Evolutionary conservation across 1,284 basidiomycete species (phyloP), one percentile per base, ranked within the genome.

Genomic region (Austropuccinia psidii): DNA sequence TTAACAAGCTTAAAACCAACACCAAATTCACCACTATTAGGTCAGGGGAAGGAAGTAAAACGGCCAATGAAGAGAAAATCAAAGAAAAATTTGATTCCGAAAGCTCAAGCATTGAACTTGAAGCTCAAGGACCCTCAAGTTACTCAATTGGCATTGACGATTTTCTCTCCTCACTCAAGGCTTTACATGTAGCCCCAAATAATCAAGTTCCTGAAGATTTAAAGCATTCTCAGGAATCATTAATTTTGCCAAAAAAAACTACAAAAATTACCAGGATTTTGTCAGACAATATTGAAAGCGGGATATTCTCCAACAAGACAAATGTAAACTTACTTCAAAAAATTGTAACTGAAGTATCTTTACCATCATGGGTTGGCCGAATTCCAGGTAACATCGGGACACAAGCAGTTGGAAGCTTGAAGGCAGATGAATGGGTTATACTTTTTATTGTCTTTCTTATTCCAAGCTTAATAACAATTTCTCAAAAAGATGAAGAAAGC

Each of bases 391-490:
- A 21, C 29, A 43, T 69, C n/a, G 66, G 66, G 19, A 43, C 52
- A 33, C 50, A 41, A 24, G 45, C 49, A 31, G 66, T 49, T 21
- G 52, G 66, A 8, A 69, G 47, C n/a, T 55, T 69, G 17, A 69
- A 55, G 47, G 66, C 66, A 31, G 52, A 69, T 31, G 66, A 69
- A 43, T 69, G 66, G 66, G 31, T 58, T 41, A 29, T 69, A 17
- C 66, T 69, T 47, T 69, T 69, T 8, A 50, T 41, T 29, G 43
- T 69, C 37, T 55, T 69, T n/a, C 49, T 69, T 0, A 19, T 69
- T 57, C 66, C 66, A 31, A 33, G 27, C n/a, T 31, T 61, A 19
- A 61, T 61, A 37, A 19, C 21, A 24, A 35, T 41, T 35, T 7
- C 35, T 24, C 19, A 33, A 2, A 6, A 57, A 57, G 54, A 57